Evolutionary conservation across 1,139 yeast species (phyloP).

Genomic region (Debaryomyces subglobosus): DNA sequence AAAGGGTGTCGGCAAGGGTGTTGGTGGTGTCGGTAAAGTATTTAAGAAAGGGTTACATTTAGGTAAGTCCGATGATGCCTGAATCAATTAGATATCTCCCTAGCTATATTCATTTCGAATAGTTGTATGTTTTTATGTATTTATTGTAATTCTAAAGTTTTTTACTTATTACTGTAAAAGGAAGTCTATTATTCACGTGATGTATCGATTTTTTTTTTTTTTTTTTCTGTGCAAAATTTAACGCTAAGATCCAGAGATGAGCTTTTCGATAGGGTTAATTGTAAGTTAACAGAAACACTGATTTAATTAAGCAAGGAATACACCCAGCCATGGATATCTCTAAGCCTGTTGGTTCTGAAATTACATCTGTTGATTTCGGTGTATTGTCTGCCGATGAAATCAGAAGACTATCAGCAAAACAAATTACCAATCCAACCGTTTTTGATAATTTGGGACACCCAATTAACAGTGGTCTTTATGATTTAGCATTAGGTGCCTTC

Average conservation of each 20-base stretch:
- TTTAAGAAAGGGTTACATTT: constrained; percentile 42
- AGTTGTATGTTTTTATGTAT: constrained; percentile 6
- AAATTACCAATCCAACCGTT: constrained; percentile 91
- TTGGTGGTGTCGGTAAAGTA: constrained; percentile 28
- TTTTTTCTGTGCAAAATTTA: constrained; percentile 7
- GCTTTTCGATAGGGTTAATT: constrained; percentile 5
- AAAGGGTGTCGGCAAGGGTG: constrained; percentile 44
- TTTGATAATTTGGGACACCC: constrained; percentile 97
- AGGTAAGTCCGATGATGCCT: constrained; percentile 18
- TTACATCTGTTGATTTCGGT: constrained; percentile 90
- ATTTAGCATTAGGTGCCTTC: constrained; percentile 92
- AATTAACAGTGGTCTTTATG: constrained; percentile 89
- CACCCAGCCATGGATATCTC: constrained; percentile 77
- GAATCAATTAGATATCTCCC: neutral
- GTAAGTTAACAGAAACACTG: constrained; percentile 5
- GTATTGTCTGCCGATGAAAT: constrained; percentile 82
- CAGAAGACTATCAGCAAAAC: constrained; percentile 86
- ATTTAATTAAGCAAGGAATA: constrained; percentile 4
- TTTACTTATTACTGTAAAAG: constrained; percentile 1
- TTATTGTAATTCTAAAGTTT: neutral
- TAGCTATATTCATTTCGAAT: neutral
- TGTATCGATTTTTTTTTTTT: constrained; percentile 4
- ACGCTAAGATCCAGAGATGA: constrained; percentile 8
- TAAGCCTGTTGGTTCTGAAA: constrained; percentile 93
- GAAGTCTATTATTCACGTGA: constrained; percentile 11